A percentile compares a stretch with the other conserved stretches of the same genome.
Conservation (phyloP, 352 stramenopile genomes). For the Globisporangium canariense region DNA sequence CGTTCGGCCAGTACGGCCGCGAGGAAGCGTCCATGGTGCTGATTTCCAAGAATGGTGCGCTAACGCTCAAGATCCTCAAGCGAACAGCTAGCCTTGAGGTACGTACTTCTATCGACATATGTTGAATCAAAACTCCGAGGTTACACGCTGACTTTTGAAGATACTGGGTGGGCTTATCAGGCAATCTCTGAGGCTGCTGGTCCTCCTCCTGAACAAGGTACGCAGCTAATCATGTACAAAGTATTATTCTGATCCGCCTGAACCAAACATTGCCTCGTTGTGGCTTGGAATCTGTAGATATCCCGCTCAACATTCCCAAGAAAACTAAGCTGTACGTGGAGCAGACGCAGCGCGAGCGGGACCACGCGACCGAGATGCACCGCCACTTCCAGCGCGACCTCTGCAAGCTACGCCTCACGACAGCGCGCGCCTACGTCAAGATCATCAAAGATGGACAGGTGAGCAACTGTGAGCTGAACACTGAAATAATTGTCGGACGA, state of each 20-base stretch:
- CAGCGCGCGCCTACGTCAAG: conserved; percentile 87
- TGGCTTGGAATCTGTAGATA: conserved; percentile 40
- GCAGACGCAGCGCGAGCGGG: conserved; percentile 88
- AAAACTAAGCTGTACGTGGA: conserved; percentile 95
- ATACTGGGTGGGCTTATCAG: neutral
- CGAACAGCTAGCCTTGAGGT: conserved; percentile 77
- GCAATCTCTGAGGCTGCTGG: conserved; percentile 66
- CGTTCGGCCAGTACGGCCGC: conserved; percentile 85
- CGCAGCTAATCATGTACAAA: neutral
- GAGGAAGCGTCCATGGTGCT: conserved; percentile 86
- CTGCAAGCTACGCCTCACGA: conserved; percentile 86
- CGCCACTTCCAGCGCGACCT: conserved; percentile 89
- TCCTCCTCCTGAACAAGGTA: conserved; percentile 81
- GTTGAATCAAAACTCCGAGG: no score
- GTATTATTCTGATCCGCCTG: neutral
- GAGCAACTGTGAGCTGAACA: neutral
- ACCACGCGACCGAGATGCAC: conserved; percentile 90
- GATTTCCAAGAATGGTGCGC: conserved; percentile 70
- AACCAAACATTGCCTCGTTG: neutral
- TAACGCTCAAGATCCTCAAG: conserved; percentile 89
- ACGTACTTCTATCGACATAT: neutral
- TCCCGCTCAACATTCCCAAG: conserved; percentile 90
- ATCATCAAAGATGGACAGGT: conserved; percentile 88
- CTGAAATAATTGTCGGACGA: neutral
- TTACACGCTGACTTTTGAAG: neutral